Percentiles rank a stretch among this genome's conserved stretches.
Conservation (phyloP, 2,329 filamentous ascomycete species). For the Arthrobotrys entomopaga region DNA sequence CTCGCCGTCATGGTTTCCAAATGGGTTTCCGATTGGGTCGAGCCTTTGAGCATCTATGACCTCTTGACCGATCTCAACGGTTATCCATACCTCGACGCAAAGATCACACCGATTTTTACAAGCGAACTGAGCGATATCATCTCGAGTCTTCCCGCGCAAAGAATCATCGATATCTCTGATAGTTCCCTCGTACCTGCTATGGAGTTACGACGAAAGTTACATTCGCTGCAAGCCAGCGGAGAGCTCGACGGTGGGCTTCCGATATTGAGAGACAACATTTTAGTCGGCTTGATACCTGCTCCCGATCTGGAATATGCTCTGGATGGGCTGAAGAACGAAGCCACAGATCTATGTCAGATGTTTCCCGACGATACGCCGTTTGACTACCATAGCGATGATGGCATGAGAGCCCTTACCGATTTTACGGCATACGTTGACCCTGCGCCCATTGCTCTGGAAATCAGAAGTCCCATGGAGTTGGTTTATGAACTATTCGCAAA, state of each 20-base stretch:
- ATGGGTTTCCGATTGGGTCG: conserved; percentile 95
- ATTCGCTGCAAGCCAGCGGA: conserved; percentile 81
- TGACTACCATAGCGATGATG: conserved; percentile 71
- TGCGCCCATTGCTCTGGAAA: conserved; percentile 85
- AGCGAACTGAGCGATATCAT: conserved; percentile 88
- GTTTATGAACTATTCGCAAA: conserved; percentile 98
- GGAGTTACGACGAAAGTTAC: conserved; percentile 81
- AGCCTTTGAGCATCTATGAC: conserved; percentile 95
- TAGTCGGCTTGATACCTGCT: conserved; percentile 91
- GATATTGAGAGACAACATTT: conserved; percentile 78
- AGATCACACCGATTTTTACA: conserved; percentile 89
- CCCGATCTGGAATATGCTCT: conserved; percentile 93
- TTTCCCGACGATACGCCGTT: conserved; percentile 66
- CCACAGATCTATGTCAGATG: conserved; percentile 82
- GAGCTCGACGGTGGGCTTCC: conserved; percentile 93
- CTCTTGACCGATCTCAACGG: conserved; percentile 95
- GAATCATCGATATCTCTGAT: conserved; percentile 86
- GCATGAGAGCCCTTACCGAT: conserved; percentile 74
- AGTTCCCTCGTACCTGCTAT: conserved; percentile 82
- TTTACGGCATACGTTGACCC: conserved; percentile 93
- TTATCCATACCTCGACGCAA: conserved; percentile 97
- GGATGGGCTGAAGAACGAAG: conserved; percentile 82
- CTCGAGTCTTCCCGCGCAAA: conserved; percentile 76
- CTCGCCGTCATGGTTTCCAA: conserved; percentile 93
- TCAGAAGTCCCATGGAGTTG: conserved; percentile 88